These are phyloP conservation scores for Amanita thiersii DNA, from an alignment of 768 basidiomycete species.

Conservation along the genomic window DNA sequence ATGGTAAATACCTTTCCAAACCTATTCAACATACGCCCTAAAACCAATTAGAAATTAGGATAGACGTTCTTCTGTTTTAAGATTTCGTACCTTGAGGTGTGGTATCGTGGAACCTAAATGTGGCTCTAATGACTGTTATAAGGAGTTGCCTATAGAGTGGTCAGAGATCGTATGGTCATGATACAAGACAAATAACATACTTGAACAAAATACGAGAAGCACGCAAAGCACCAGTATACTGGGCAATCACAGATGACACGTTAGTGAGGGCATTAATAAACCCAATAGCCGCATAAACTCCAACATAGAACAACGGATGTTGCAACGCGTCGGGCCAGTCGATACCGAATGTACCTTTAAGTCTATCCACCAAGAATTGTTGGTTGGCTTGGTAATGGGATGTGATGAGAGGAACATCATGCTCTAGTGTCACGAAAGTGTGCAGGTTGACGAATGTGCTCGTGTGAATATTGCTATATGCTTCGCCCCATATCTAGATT, in stretches of 20 bases:
- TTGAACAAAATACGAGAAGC: slow-evolving; percentile 38
- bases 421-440: slow-evolving; percentile 27
- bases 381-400: slow-evolving; percentile 19
- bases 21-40: slow-evolving; percentile 82
- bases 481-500: slow-evolving; percentile 58
- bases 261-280: slow-evolving; percentile 37
- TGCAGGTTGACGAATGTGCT: slow-evolving; percentile 23
- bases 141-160: slow-evolving; percentile 43
- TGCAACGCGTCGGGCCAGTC: slow-evolving; percentile 43
- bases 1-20: slow-evolving; percentile 53
- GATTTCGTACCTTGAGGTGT: slow-evolving; percentile 83
- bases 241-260: slow-evolving; percentile 38
- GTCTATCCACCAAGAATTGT: slow-evolving; percentile 15
- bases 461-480: slow-evolving; percentile 28
- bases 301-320: slow-evolving; percentile 67
- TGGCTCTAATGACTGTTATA: slow-evolving; percentile 66
- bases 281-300: slow-evolving; percentile 57
- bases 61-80: too few species aligned
- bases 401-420: slow-evolving; percentile 23
- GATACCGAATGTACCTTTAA: slow-evolving; percentile 18
- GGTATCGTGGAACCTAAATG: slow-evolving; percentile 79
- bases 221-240: slow-evolving; percentile 53
- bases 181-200: slow-evolving; percentile 14
- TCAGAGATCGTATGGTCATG: slow-evolving; percentile 23
- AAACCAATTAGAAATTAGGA: too few species aligned